These are phyloP conservation scores for Hygrophila difformis DNA, from an alignment of 257 asterid genomes.

Conservation along the genomic window DNA sequence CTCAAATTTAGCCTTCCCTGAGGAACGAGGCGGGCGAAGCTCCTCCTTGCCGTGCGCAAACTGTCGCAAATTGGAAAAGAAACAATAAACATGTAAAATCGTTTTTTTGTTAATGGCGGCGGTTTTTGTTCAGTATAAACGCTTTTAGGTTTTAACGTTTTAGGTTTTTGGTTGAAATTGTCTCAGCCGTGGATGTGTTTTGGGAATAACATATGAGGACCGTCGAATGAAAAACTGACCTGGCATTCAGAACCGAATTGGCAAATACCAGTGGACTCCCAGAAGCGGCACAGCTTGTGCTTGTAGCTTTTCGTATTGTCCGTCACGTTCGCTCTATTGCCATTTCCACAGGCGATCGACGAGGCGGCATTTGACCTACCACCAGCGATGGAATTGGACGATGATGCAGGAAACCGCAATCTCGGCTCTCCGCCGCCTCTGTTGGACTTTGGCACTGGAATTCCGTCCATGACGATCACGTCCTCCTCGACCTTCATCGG, in stretches of 20 bases:
- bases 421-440: constrained; percentile 21
- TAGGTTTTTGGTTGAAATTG: background rate
- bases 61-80: constrained; percentile 32
- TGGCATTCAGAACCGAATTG: constrained; percentile 50
- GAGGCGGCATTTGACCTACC: constrained; percentile 10
- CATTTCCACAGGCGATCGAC: background rate
- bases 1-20: constrained; percentile 38
- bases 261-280: constrained; percentile 39
- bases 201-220: constrained; percentile 2
- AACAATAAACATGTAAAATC: constrained; percentile 7
- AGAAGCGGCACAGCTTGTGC: constrained; percentile 28
- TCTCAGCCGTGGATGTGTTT: constrained; percentile 16
- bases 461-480: constrained; percentile 75
- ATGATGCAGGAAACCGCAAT: constrained; percentile 20
- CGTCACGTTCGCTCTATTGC: constrained; percentile 20
- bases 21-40: constrained; percentile 29
- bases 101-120: constrained; percentile 4
- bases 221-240: constrained; percentile 33
- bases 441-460: constrained; percentile 37
- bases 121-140: constrained; percentile 7
- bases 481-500: constrained; percentile 69
- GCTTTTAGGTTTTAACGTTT: too few relatives aligned
- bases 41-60: constrained; percentile 54
- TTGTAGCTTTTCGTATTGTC: constrained; percentile 24
- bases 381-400: constrained; percentile 28